phyloP scores from a whole-genome alignment of 352 stramenopile species.

The Pythium rishiriense region DNA sequence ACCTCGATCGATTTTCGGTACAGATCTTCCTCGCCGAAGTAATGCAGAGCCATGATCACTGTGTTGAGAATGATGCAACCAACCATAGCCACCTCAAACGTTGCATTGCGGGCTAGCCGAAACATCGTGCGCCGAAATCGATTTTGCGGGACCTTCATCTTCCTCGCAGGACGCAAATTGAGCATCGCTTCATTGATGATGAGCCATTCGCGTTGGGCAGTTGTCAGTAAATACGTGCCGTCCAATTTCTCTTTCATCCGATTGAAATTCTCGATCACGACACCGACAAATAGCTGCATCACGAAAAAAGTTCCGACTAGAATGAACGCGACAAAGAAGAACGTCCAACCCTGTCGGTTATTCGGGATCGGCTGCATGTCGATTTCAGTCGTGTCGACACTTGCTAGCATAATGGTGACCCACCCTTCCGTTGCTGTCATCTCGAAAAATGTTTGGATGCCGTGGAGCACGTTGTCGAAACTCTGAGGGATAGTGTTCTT shows the following conservation, averaged over 20 bases:
- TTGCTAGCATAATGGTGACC: conserved; percentile 87
- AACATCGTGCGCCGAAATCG: conserved; percentile 36
- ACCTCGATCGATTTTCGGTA: conserved; percentile 61
- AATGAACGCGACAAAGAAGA: conserved; percentile 92
- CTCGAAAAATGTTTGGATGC: conserved; percentile 85
- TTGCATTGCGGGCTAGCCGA: conserved; percentile 43
- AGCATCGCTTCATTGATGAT: conserved; percentile 60
- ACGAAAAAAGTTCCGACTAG: conserved; percentile 90
- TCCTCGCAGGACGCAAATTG: conserved; percentile 41
- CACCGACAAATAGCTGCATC: conserved; percentile 92
- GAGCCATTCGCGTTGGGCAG: conserved; percentile 75
- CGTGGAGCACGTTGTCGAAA: conserved; percentile 80
- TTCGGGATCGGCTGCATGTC: conserved; percentile 91
- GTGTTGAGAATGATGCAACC: conserved; percentile 89
- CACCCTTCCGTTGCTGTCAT: conserved; percentile 92
- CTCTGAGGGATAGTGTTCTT: conserved; percentile 54
- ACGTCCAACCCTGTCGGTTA: conserved; percentile 59
- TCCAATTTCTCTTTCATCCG: conserved; percentile 68
- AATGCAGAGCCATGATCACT: conserved; percentile 76
- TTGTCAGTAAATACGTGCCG: conserved; percentile 67
- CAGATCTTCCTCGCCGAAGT: conserved; percentile 79
- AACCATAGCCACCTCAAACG: conserved; percentile 80
- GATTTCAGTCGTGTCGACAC: conserved; percentile 84
- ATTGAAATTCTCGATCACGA: conserved; percentile 95
- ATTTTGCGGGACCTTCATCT: conserved; percentile 47